Percentiles rank a stretch among this genome's conserved stretches.
Conservation (phyloP, 2,329 filamentous ascomycete genomes). For the Xylogone sp. region DNA sequence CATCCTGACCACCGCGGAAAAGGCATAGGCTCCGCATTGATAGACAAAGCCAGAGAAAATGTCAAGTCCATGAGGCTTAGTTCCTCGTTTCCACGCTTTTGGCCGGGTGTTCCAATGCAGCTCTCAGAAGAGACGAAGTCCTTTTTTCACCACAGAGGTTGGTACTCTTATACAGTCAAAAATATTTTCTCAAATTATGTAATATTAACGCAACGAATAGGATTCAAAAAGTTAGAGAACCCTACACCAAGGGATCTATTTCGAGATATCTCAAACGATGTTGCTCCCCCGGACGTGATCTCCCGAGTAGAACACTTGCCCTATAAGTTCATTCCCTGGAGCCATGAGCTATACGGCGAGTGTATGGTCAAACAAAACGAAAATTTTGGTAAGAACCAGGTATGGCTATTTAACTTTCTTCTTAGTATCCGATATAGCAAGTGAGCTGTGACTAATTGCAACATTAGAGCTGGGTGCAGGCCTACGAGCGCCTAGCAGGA, state of each 20-base stretch:
- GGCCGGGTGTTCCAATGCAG: conserved; percentile 35
- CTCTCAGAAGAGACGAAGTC: conserved; percentile 24
- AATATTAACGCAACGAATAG: neutral
- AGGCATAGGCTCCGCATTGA: conserved; percentile 19
- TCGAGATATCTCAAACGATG: conserved; percentile 30
- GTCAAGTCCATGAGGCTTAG: conserved; percentile 12
- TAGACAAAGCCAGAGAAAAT: conserved; percentile 22
- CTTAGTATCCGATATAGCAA: neutral
- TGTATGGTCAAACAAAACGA: conserved; percentile 31
- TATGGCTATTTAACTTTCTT: conserved; percentile 5
- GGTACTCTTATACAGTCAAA: conserved; percentile 28
- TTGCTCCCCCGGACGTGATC: conserved; percentile 29
- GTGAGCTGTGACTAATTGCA: neutral
- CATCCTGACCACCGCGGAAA: conserved; percentile 35
- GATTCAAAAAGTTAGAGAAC: neutral
- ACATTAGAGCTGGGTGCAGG: conserved; percentile 32
- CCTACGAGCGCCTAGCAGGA: conserved; percentile 29
- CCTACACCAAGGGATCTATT: conserved; percentile 29
- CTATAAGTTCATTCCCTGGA: conserved; percentile 29
- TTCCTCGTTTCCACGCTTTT: conserved; percentile 34
- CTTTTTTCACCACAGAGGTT: conserved; percentile 34
- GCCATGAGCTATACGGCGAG: conserved; percentile 25
- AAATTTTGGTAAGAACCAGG: conserved; percentile 14
- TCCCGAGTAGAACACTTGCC: conserved; percentile 25
- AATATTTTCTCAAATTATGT: neutral